phyloP scores from a whole-genome alignment of 257 asterid genomes.

The Anisodus acutangulus region DNA sequence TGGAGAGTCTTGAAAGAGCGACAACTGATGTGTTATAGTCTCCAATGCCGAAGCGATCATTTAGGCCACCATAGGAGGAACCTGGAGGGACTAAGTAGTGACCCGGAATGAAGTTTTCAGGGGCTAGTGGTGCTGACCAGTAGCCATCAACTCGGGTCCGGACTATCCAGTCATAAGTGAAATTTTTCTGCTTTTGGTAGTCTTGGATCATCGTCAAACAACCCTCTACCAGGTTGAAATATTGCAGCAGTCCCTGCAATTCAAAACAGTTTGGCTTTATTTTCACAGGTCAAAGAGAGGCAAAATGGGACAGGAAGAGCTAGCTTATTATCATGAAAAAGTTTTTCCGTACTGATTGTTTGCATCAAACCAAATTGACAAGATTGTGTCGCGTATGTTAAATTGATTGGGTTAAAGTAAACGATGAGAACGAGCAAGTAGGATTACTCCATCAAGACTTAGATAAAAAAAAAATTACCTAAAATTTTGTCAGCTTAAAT shows the following conservation, averaged over 20 bases:
- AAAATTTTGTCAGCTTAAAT: too few species aligned
- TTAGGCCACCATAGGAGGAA: slow-evolving; percentile 81
- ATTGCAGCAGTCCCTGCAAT: slow-evolving; percentile 82
- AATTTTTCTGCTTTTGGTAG: slow-evolving; percentile 68
- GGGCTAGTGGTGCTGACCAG: slow-evolving; percentile 69
- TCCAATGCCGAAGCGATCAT: slow-evolving; percentile 88
- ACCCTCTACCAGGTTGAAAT: slow-evolving; percentile 84
- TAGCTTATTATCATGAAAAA: background rate
- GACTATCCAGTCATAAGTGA: slow-evolving; percentile 89
- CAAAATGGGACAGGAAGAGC: background rate
- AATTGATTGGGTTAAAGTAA: background rate
- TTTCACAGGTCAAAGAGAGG: background rate
- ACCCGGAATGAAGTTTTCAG: slow-evolving; percentile 70
- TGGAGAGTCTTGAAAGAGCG: slow-evolving; percentile 86
- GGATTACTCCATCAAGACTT: too few species aligned
- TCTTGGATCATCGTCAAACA: slow-evolving; percentile 71
- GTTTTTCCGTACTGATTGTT: too few species aligned
- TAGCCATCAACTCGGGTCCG: slow-evolving; percentile 89
- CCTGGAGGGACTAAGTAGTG: slow-evolving; percentile 80
- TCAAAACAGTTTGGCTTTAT: background rate
- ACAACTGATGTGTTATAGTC: slow-evolving; percentile 69
- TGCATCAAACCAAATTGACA: background rate
- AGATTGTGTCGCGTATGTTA: background rate
- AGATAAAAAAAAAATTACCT: background rate
- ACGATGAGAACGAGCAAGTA: background rate